Percentiles rank a stretch among this genome's conserved stretches.
phyloP scores from a whole-genome alignment of 352 stramenopile species.

The Pythium diclinum region DNA sequence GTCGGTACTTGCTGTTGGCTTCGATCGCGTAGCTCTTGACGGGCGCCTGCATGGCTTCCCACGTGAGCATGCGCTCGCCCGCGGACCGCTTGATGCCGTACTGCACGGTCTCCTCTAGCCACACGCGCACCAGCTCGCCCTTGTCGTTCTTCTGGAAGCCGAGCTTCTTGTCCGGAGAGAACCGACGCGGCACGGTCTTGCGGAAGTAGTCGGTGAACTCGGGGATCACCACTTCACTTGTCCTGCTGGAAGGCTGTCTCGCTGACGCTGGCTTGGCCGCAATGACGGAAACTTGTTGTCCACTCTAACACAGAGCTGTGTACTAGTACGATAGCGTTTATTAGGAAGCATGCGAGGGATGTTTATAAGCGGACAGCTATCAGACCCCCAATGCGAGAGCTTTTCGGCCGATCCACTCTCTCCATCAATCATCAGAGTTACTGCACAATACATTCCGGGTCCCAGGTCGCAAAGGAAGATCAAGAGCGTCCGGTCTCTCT shows the following conservation, averaged over 20 bases:
- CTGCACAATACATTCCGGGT: too few species aligned
- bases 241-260: not conserved
- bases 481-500: too few species aligned
- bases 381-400: too few species aligned
- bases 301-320: too few species aligned
- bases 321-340: too few species aligned
- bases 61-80: conserved; percentile 63
- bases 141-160: conserved; percentile 55
- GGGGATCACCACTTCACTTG: conserved; percentile 35
- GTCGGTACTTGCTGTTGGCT: conserved; percentile 58
- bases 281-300: too few species aligned
- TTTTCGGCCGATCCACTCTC: too few species aligned
- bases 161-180: conserved; percentile 46
- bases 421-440: too few species aligned
- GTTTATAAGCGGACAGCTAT: too few species aligned
- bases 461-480: too few species aligned
- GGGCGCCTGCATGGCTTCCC: conserved; percentile 63
- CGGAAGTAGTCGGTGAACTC: conserved; percentile 74
- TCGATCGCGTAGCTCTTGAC: conserved; percentile 77
- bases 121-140: conserved; percentile 62
- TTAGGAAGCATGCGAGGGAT: too few species aligned
- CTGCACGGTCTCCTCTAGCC: conserved; percentile 47
- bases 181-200: conserved; percentile 43
- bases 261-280: not conserved
- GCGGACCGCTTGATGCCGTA: conserved; percentile 38